Evolutionary conservation across 2,329 filamentous ascomycete species (phyloP).

Genomic region (Alternaria ethzedia): DNA sequence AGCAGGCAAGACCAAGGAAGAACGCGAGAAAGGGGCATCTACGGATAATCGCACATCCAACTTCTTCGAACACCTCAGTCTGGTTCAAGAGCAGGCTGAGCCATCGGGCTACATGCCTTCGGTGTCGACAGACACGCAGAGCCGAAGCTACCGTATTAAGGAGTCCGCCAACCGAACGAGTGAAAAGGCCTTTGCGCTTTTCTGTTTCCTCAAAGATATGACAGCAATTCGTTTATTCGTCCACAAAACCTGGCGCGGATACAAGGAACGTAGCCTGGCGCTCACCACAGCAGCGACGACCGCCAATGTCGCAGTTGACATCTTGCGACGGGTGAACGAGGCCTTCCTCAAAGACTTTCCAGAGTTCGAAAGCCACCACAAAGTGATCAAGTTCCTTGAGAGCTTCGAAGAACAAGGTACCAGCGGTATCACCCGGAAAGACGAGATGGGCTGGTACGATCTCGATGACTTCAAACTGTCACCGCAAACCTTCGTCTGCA

Average conservation of each 20-base stretch:
- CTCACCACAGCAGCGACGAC: not conserved
- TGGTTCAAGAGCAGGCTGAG: not conserved
- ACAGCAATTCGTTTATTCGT: not conserved
- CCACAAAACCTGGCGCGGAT: not conserved
- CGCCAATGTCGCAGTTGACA: not conserved
- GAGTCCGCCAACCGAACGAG: not conserved
- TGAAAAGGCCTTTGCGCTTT: not conserved
- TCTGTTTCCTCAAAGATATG: not conserved
- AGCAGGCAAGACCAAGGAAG: not conserved
- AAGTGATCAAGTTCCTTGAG: not conserved
- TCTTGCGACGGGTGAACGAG: not conserved
- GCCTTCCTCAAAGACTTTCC: not conserved
- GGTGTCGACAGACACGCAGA: not conserved
- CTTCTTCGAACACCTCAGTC: not conserved
- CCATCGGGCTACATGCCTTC: not conserved
- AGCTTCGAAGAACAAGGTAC: not conserved
- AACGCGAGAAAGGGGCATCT: not conserved
- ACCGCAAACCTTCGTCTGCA: not conserved
- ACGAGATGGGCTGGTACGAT: not conserved
- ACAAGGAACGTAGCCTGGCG: not conserved
- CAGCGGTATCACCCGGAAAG: not conserved
- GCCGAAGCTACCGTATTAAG: not conserved
- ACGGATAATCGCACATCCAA: not conserved
- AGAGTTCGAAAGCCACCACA: not conserved
- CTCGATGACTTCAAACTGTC: not conserved